These are phyloP conservation scores for Hibiscus trionum DNA, from an alignment of 345 rosid species.

Conservation along the genomic window DNA sequence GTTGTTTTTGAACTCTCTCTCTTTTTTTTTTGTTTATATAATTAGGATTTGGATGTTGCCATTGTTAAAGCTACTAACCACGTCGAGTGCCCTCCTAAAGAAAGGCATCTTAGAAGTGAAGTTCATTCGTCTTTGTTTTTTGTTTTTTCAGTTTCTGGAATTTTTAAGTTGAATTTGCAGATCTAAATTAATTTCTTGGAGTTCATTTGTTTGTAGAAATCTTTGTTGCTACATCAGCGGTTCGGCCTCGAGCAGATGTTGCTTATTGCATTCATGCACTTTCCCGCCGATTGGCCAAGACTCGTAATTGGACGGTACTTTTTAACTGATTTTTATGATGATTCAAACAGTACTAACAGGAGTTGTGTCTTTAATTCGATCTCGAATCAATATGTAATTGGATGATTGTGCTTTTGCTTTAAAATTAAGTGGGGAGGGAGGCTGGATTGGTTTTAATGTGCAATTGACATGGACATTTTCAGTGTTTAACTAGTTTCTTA, in stretches of 20 bases:
- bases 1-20: not conserved
- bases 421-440: too few relatives aligned
- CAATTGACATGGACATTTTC: not conserved
- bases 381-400: not conserved
- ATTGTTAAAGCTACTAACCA: constrained; percentile 95
- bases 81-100: constrained; percentile 97
- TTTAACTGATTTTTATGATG: not conserved
- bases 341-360: not conserved
- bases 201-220: constrained; percentile 40
- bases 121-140: not conserved
- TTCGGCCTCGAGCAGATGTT: constrained; percentile 76
- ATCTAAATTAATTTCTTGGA: constrained; percentile 20
- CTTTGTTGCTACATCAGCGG: constrained; percentile 47
- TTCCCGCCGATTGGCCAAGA: constrained; percentile 59
- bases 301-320: constrained; percentile 73
- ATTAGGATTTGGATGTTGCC: constrained; percentile 96
- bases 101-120: constrained; percentile 81
- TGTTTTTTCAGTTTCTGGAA: not conserved
- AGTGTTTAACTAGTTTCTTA: not conserved
- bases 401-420: too few relatives aligned
- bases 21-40: not conserved
- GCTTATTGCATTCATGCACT: constrained; percentile 69
- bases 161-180: constrained; percentile 4
- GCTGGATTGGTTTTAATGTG: too few relatives aligned
- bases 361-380: not conserved